These are phyloP conservation scores for Cochlearia excelsa DNA, from an alignment of 345 rosid species.

Conservation along the genomic window DNA sequence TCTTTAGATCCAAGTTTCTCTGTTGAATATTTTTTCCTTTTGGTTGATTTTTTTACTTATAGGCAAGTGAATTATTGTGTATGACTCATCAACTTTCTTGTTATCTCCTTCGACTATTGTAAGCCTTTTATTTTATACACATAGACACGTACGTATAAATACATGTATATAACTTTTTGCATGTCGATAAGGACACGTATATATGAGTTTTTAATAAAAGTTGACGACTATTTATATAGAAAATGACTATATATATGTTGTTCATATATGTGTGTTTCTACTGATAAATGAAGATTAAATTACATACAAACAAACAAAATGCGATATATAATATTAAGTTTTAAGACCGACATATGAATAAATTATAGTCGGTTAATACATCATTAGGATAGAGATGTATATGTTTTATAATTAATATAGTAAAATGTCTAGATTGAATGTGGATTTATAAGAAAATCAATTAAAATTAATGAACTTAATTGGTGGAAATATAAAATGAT, in stretches of 20 bases:
- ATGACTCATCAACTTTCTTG: constrained; percentile 29
- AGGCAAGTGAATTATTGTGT: constrained; percentile 25
- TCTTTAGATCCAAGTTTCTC: constrained; percentile 24
- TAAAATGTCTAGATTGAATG: constrained; percentile 18
- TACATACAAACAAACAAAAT: not conserved
- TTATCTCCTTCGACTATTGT: constrained; percentile 25
- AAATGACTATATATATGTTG: not conserved
- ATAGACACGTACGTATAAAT: constrained; percentile 10
- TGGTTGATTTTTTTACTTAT: constrained; percentile 29
- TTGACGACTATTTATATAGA: constrained; percentile 15
- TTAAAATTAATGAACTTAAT: not conserved
- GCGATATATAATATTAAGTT: constrained; percentile 1
- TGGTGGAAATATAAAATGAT: constrained; percentile 30
- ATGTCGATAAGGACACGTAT: constrained; percentile 33
- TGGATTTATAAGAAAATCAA: constrained; percentile 31
- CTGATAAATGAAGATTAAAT: not conserved
- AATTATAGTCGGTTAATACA: constrained; percentile 18
- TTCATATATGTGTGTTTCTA: not conserved
- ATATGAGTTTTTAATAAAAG: constrained; percentile 18
- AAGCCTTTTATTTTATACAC: constrained; percentile 16
- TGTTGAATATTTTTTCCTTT: constrained; percentile 15
- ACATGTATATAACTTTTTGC: constrained; percentile 20
- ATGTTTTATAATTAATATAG: not conserved
- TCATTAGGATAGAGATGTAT: constrained; percentile 29
- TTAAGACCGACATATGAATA: constrained; percentile 31